These are phyloP conservation scores for Fusarium tuaranense DNA, from an alignment of 2,329 filamentous ascomycete genomes.

Conservation along the genomic window DNA sequence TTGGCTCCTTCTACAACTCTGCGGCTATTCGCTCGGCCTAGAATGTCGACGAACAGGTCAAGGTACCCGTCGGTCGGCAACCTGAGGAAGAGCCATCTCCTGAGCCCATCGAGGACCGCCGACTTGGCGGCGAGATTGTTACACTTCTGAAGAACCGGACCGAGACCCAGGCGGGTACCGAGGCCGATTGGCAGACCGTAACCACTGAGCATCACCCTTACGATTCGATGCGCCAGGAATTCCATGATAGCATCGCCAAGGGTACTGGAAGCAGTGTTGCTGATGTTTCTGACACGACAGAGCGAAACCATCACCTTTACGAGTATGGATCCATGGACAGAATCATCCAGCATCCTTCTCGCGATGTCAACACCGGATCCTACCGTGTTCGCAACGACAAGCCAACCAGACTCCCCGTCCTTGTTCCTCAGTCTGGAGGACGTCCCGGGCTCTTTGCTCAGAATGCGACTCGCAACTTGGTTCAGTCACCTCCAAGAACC, in stretches of 20 bases:
- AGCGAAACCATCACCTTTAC: conserved; percentile 29
- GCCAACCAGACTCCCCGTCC: conserved; percentile 29
- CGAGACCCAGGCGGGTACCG: conserved; percentile 27
- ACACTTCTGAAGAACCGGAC: conserved; percentile 30
- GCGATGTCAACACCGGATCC: conserved; percentile 2
- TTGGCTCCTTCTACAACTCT: conserved; percentile 51
- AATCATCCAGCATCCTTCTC: conserved; percentile 45
- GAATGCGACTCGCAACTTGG: conserved; percentile 39
- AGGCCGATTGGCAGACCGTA: conserved; percentile 53
- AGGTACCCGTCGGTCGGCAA: conserved; percentile 47
- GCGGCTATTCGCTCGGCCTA: conserved; percentile 53
- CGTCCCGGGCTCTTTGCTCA: conserved; percentile 25
- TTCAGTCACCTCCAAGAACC: conserved; percentile 33
- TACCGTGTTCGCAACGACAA: conserved; percentile 42
- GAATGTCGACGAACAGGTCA: conserved; percentile 55
- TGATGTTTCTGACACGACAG: conserved; percentile 54
- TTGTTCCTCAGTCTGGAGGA: conserved; percentile 38
- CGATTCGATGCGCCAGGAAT: conserved; percentile 33
- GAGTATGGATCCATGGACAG: conserved; percentile 41
- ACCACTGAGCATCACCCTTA: conserved; percentile 45
- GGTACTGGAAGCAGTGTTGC: conserved; percentile 59
- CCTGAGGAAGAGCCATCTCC: conserved; percentile 3
- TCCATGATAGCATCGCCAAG: conserved; percentile 42
- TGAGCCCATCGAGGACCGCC: conserved; percentile 12
- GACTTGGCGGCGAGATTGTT: conserved; percentile 30